Percentiles rank a stretch among this genome's conserved stretches.
Evolutionary conservation across 352 stramenopile species (phyloP).

Genomic region (Phytophthora meadii): DNA sequence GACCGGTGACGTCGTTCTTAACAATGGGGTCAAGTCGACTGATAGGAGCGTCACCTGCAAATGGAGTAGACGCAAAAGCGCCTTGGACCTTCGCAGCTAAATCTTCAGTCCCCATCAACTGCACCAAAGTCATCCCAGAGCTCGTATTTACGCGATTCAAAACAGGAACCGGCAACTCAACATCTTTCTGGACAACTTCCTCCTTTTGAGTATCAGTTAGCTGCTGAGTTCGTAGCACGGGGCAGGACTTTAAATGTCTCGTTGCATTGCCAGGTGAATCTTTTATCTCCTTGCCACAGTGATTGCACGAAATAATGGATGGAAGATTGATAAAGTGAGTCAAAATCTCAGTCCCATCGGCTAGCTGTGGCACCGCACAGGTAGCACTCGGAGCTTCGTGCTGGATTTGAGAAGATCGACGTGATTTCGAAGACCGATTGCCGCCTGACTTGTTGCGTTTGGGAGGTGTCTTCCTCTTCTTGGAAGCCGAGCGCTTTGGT

Average conservation of each 20-base stretch:
- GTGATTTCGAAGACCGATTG: not conserved
- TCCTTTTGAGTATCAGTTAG: not conserved
- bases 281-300: slow-evolving; percentile 22
- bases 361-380: not conserved
- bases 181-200: slow-evolving; percentile 1
- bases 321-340: slow-evolving; percentile 20
- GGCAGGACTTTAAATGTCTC: slow-evolving; percentile 22
- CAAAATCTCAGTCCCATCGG: slow-evolving; percentile 6
- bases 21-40: slow-evolving; percentile 46
- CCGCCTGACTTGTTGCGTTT: not conserved
- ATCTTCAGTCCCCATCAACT: slow-evolving; percentile 39
- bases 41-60: slow-evolving; percentile 31
- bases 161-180: no score
- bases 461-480: slow-evolving; percentile 13
- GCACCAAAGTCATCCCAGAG: slow-evolving; percentile 7
- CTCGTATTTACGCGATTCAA: no score
- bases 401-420: slow-evolving; percentile 32
- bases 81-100: slow-evolving; percentile 35
- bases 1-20: slow-evolving; percentile 26
- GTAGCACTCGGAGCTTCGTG: slow-evolving; percentile 9
- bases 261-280: slow-evolving; percentile 7
- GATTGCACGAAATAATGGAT: slow-evolving; percentile 21
- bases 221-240: not conserved
- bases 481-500: slow-evolving; percentile 7
- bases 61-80: slow-evolving; percentile 23